These are phyloP conservation scores for Candida pini DNA, from an alignment of 805 yeast genomes.

Conservation along the genomic window DNA sequence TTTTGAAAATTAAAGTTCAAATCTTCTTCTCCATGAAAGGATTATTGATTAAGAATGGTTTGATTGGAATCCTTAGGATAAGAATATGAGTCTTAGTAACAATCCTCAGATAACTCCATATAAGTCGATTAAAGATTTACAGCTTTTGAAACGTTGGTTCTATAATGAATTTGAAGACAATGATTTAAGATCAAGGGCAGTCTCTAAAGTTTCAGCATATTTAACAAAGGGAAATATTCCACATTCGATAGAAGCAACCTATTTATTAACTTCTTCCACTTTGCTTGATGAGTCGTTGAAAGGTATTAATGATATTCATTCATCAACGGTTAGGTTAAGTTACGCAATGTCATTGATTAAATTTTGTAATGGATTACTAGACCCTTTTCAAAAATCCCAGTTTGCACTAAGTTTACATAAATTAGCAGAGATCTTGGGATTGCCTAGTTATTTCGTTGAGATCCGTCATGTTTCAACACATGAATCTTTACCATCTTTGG, in stretches of 20 bases:
- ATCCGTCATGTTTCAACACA: constrained; percentile 88
- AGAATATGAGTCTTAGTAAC: no score
- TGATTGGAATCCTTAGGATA: no score
- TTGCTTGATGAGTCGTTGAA: constrained; percentile 34
- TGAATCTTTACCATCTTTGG: constrained; percentile 70
- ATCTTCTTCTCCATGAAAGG: no score
- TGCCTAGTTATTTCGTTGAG: constrained; percentile 85
- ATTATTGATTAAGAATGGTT: no score
- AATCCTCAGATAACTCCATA: constrained; percentile 29
- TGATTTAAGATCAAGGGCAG: constrained; percentile 38
- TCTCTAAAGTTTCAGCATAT: constrained; percentile 48
- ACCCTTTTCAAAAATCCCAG: constrained; percentile 75
- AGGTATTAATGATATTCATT: not conserved
- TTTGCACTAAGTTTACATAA: constrained; percentile 74
- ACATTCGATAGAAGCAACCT: constrained; percentile 66
- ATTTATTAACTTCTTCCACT: constrained; percentile 46
- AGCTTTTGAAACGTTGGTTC: constrained; percentile 45
- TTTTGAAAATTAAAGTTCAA: no score
- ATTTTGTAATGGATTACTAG: constrained; percentile 87
- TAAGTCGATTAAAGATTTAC: constrained; percentile 37
- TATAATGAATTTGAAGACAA: constrained; percentile 27
- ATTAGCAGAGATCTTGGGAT: constrained; percentile 59
- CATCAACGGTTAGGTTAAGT: constrained; percentile 35
- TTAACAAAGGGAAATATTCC: constrained; percentile 60
- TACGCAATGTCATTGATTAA: constrained; percentile 73